Base-by-base conservation (phyloP, 139 green algal species). In the Edaphochlamys debaryana region DNA sequence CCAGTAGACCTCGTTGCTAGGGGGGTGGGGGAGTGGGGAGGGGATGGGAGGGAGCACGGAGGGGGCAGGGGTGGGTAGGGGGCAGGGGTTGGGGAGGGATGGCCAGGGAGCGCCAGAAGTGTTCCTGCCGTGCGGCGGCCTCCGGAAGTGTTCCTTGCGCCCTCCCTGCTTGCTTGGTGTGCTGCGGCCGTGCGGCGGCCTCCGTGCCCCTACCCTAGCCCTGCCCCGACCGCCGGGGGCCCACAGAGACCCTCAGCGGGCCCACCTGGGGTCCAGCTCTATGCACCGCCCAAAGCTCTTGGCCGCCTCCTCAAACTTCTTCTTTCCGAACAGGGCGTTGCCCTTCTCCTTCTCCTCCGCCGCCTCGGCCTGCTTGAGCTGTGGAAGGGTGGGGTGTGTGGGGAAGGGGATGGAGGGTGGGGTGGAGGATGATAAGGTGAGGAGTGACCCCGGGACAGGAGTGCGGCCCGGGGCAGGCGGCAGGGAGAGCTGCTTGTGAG, bases 261-360 rank as follows among this genome's bases (percentile, higher is more conserved):
- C 48, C 54, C 69, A 93, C 88, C 67, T 91, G 30, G 92, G 86
- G 73, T 98, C 92, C 30, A 97, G 86, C 66, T 94, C 85, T 37
- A 98, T 96, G 87, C 92, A 96, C 13, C 52, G 78, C n/a, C 77
- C 91, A 87, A 98, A 98, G 73, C 90, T 79, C 20, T 73, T 67
- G 0, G 92, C 79, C 0, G 94, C 94, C 48, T 93, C 88, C 8
- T 92, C 88, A 71, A 89, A 94, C 66, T 93, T 85, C 52, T 89
- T 89, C 0, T 68, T 71, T 0, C 40, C 69, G 67, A 96, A 98
- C 11, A 94, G 90, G 27, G 70, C 56, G 85, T 98, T 98, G 54
- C 94, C 94, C 40, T 79, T 73, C 45, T 92, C 92, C 88, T 98
- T 98, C 41, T 94, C 86, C 52, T 78, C 73, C 8, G 63, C 77